Evolutionary conservation across 805 yeast species (phyloP).

Genomic region (Blastobotrys terrestris): DNA sequence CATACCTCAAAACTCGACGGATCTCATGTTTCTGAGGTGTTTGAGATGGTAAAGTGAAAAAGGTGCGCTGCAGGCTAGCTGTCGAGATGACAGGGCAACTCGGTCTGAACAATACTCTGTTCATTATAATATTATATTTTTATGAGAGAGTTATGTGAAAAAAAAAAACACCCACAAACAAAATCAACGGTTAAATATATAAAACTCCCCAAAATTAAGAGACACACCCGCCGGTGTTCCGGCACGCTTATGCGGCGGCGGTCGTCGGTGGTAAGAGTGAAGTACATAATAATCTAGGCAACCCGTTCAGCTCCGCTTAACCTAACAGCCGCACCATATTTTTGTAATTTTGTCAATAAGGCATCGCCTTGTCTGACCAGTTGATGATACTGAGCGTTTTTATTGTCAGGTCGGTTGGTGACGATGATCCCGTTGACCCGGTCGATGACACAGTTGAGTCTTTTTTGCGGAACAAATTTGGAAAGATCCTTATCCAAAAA

Average conservation of each 20-base stretch:
- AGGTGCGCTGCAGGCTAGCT: background rate
- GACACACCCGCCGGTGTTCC: background rate
- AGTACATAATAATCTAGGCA: background rate
- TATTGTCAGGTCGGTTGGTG: constrained; percentile 94
- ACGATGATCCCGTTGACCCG: constrained; percentile 88
- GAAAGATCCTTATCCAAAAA: constrained; percentile 84
- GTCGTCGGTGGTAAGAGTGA: constrained; percentile 1
- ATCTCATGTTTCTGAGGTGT: background rate
- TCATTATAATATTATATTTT: background rate
- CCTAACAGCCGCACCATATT: constrained; percentile 95
- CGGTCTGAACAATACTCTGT: background rate
- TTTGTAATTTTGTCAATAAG: constrained; percentile 87
- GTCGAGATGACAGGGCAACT: background rate
- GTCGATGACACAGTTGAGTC: constrained; percentile 92
- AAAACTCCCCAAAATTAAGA: too few relatives aligned
- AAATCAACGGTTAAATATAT: too few relatives aligned
- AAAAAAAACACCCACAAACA: background rate
- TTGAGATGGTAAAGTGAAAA: background rate
- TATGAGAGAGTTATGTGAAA: background rate
- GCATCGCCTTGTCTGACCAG: constrained; percentile 90
- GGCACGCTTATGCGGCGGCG: background rate
- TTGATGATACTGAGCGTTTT: constrained; percentile 85
- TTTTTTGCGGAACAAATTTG: constrained; percentile 86
- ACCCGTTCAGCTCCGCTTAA: constrained; percentile 75
- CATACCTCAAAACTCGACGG: background rate